Evolutionary conservation across 345 rosid species (phyloP).

Genomic region (Luvunga scandens): DNA sequence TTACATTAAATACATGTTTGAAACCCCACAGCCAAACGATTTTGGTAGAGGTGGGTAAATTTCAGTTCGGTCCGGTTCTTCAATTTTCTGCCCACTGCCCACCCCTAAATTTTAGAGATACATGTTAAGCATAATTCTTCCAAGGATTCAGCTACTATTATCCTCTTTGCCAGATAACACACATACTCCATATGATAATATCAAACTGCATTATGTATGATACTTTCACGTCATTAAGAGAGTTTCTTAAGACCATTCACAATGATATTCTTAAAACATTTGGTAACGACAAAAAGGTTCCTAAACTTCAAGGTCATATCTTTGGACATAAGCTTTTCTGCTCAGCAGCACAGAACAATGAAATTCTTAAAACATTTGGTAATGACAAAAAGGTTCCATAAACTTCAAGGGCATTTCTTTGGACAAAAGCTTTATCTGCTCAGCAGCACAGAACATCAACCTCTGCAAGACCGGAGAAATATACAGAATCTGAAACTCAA

Average conservation of each 20-base stretch:
- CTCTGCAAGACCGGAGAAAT: slow-evolving; percentile 21
- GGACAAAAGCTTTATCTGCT: slow-evolving; percentile 12
- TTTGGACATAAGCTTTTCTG: slow-evolving; percentile 11
- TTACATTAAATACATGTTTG: neutral
- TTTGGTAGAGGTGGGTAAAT: no score
- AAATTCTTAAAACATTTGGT: neutral
- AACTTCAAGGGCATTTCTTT: slow-evolving; percentile 2
- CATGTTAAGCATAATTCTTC: neutral
- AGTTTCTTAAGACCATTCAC: slow-evolving; percentile 4
- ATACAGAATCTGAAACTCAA: slow-evolving; percentile 18
- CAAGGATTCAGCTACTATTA: neutral
- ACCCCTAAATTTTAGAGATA: no score
- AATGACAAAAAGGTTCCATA: neutral
- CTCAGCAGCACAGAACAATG: slow-evolving; percentile 14
- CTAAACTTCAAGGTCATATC: neutral
- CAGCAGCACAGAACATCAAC: slow-evolving; percentile 21
- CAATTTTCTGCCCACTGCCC: no score
- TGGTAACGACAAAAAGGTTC: neutral
- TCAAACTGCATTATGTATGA: neutral
- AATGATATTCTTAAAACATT: neutral
- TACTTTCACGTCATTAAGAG: neutral
- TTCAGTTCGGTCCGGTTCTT: no score
- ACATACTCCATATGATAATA: neutral
- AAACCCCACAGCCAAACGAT: neutral
- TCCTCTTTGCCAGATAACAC: neutral